These are phyloP conservation scores for Pythium brassicae DNA, from an alignment of 352 stramenopile species.

Conservation along the genomic window DNA sequence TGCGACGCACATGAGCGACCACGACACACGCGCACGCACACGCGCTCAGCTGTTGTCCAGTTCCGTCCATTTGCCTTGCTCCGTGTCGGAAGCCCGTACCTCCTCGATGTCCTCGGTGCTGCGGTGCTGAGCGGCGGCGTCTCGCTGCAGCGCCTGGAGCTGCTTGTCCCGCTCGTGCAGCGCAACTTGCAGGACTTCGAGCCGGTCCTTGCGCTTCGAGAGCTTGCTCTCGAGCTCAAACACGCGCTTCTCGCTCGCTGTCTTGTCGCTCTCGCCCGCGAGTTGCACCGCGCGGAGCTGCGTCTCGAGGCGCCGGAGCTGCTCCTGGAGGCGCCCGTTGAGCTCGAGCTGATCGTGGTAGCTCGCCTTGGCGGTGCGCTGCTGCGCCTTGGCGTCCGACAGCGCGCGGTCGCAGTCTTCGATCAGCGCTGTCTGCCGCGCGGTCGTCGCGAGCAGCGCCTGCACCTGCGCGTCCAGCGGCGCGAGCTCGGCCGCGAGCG, in stretches of 20 bases:
- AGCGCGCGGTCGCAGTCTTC: conserved; percentile 68
- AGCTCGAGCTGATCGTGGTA: conserved; percentile 46
- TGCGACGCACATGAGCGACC: conserved; percentile 2
- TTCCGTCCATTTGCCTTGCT: background rate
- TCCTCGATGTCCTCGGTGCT: conserved; percentile 41
- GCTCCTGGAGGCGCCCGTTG: conserved; percentile 23
- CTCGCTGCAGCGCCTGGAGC: conserved; percentile 35
- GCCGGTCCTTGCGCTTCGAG: conserved; percentile 32
- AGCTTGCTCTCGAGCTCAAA: conserved; percentile 34
- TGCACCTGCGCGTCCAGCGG: conserved; percentile 41
- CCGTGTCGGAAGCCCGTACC: conserved; percentile 12
- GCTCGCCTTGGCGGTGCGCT: conserved; percentile 22
- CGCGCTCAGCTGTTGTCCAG: background rate
- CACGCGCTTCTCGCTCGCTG: conserved; percentile 22
- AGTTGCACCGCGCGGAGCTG: conserved; percentile 23
- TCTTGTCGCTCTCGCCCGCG: conserved; percentile 14
- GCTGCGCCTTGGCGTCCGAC: conserved; percentile 34
- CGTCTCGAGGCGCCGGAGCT: conserved; percentile 32
- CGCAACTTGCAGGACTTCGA: conserved; percentile 29
- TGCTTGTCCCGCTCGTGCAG: conserved; percentile 48
- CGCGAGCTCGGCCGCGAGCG: conserved; percentile 20
- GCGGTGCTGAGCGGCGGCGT: conserved; percentile 29
- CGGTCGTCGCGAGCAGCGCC: conserved; percentile 51
- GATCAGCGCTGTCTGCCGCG: conserved; percentile 65
- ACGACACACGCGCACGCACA: background rate